Base-by-base conservation (phyloP, 2,329 filamentous ascomycete species). In the Sporothrix euskadiensis region DNA sequence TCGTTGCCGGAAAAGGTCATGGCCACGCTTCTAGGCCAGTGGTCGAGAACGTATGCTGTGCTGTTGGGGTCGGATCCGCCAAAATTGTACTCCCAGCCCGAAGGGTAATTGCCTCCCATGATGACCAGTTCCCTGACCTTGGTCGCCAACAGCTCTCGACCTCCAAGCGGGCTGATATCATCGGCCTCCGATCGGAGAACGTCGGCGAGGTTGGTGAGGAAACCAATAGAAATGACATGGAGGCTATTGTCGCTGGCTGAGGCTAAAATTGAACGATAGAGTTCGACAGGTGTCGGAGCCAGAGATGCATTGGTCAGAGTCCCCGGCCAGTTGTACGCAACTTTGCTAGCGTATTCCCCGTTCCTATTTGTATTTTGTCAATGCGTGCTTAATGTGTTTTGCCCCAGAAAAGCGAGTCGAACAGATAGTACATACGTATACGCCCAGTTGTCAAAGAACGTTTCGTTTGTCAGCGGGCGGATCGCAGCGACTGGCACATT, bases 81-180 rank as follows among this genome's bases (percentile, higher is more conserved):
- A 75, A 88, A 87, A 77, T 88, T 88, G 78, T 80, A 88, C 71
- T 85, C 83, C 72, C 80, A 78, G 10, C 85, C 85, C 0, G 80
- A 81, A 0, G 85, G 84, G 73, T 86, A 88, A 12, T 74, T 78
- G 16, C 86, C 86, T 22, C 86, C 86, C 85, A 87, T 87, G 5
- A 88, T 76, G 1, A 87, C 83, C 1, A 88, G 80, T 76, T 88
- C 83, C 0, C 78, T 77, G 2, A 88, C 85, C 75, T 87, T 88
- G 7, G 75, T 71, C 1, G 79, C 75, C 30, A 87, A 75, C 1
- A 88, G 82, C 14, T 81, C 81, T 1, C 76, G 78, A 0, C 86
- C 85, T 7, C 78, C 74, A 14, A 86, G 79, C 8, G 78, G 57
- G 0, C 83, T 84, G 74, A 81, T 78, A 0, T 59, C 47, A 74